These are phyloP conservation scores for Rhodotorula graminis DNA, from an alignment of 768 basidiomycete species.

Conservation along the genomic window DNA sequence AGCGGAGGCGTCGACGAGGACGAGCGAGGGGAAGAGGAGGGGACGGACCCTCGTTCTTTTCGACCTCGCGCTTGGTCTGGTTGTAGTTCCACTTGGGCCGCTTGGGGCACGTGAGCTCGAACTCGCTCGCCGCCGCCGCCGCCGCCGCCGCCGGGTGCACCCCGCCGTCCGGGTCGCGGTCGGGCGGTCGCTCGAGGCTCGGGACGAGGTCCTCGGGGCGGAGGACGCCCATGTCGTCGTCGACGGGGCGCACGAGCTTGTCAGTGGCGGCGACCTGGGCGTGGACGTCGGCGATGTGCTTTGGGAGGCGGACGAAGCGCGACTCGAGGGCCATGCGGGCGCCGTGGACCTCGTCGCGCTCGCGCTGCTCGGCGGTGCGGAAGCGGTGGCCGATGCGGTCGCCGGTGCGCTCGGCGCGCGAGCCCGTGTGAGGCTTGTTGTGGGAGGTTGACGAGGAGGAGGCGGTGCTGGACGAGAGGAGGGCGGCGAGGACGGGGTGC, in stretches of 20 bases:
- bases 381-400: constrained; percentile 7
- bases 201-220: constrained; percentile 1
- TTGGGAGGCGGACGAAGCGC: constrained; percentile 38
- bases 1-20: neutral
- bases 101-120: constrained; percentile 55
- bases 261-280: constrained; percentile 14
- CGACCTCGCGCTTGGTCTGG: constrained; percentile 52
- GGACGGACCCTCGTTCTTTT: constrained; percentile 62
- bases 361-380: constrained; percentile 24
- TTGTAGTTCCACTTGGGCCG: constrained; percentile 79
- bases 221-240: constrained; percentile 31
- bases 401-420: neutral
- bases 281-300: constrained; percentile 35
- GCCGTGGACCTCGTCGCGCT: constrained; percentile 19
- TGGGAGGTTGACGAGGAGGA: neutral
- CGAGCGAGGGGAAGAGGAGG: too few species aligned
- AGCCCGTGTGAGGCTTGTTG: neutral
- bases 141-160: neutral
- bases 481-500: constrained; percentile 13
- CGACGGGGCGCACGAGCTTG: constrained; percentile 43
- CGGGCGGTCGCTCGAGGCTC: too few species aligned
- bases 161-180: constrained; percentile 30
- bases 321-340: constrained; percentile 36
- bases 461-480: neutral
- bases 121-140: neutral